A percentile compares a stretch with the other conserved stretches of the same genome.
Evolutionary conservation across 768 basidiomycete genomes (phyloP).

Genomic region (Podaxis sp.): DNA sequence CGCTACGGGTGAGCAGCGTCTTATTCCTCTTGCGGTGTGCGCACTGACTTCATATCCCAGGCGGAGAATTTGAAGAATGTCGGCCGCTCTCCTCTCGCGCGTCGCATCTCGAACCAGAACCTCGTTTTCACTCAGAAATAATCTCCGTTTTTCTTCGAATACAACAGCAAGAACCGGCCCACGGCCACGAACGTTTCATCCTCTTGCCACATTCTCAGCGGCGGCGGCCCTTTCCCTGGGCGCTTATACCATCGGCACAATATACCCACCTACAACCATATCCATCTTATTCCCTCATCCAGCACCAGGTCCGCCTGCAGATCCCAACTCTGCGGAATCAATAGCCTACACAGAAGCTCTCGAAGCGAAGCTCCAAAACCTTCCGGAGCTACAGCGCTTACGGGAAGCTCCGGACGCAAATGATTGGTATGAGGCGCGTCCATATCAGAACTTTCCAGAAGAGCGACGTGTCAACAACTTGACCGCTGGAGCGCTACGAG

Average conservation of each 20-base stretch:
- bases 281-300: conserved; percentile 73
- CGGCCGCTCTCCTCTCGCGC: conserved; percentile 1
- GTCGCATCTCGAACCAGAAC: conserved; percentile 4
- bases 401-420: conserved; percentile 47
- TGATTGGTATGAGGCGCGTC: conserved; percentile 78
- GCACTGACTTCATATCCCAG: neutral
- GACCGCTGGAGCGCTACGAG: conserved; percentile 81
- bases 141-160: conserved; percentile 5
- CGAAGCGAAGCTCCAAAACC: conserved; percentile 64
- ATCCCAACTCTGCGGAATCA: conserved; percentile 56
- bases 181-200: neutral
- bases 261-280: conserved; percentile 68
- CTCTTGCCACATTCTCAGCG: neutral
- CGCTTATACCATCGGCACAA: conserved; percentile 47
- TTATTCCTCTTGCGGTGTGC: too few species aligned
- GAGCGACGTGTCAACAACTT: conserved; percentile 79
- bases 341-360: conserved; percentile 54
- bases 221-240: neutral
- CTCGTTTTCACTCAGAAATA: neutral
- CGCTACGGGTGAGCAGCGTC: too few species aligned
- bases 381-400: conserved; percentile 54
- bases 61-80: neutral
- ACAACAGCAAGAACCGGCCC: neutral
- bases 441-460: conserved; percentile 68
- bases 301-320: conserved; percentile 65